Conservation (phyloP, 345 rosid species). For the rapeseed (Brassica napus) region DNA sequence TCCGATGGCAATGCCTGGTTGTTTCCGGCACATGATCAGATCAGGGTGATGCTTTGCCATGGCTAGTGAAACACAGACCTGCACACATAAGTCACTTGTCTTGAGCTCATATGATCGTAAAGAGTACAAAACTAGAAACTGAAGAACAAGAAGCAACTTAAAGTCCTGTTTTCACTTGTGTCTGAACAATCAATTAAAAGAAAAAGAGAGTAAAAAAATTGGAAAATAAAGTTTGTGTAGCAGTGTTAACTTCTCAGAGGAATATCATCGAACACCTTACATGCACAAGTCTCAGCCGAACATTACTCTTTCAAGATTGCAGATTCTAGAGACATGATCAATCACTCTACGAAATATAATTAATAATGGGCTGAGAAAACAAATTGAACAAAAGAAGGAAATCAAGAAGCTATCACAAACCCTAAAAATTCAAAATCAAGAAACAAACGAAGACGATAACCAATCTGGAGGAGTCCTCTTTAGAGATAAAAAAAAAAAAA, state of each 20-base stretch:
- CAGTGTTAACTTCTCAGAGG: not conserved
- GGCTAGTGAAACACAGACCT: conserved; percentile 8
- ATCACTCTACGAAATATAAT: not conserved
- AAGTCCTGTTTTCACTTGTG: not conserved
- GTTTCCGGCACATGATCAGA: conserved; percentile 74
- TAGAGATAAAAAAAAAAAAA: not conserved
- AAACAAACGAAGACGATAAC: not conserved
- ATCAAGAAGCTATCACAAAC: not conserved
- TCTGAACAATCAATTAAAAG: not conserved
- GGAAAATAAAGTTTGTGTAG: not conserved
- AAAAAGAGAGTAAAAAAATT: too few relatives aligned
- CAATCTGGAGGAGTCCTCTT: not conserved
- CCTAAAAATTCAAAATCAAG: not conserved
- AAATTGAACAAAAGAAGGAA: not conserved
- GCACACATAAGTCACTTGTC: not conserved
- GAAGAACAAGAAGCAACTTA: not conserved
- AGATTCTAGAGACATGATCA: not conserved
- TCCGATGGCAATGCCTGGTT: conserved; percentile 76
- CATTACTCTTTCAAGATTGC: not conserved
- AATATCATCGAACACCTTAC: conserved; percentile 35
- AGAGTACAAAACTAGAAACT: not conserved
- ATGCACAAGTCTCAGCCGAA: not conserved
- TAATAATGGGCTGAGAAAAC: not conserved
- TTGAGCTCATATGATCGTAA: not conserved
- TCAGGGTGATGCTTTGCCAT: conserved; percentile 86